phyloP scores from a whole-genome alignment of 257 asterid species.

The Solanum medicagineum region DNA sequence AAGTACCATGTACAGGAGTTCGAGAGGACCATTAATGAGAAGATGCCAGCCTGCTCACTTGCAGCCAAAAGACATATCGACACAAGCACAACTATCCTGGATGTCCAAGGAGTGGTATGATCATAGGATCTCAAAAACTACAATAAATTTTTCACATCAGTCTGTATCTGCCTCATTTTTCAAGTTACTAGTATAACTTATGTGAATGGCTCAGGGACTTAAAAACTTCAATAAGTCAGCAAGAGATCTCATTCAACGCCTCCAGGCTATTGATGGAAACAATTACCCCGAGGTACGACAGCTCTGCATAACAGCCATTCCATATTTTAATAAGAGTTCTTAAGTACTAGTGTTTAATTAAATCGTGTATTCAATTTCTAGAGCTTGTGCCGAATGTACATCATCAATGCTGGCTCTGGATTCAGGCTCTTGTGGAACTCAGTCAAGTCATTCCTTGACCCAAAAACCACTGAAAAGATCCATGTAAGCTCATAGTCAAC shows the following conservation, averaged over 20 bases:
- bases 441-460: slow-evolving; percentile 89
- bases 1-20: slow-evolving; percentile 89
- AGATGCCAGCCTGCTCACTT: slow-evolving; percentile 90
- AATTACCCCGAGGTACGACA: slow-evolving; percentile 85
- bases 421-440: slow-evolving; percentile 97
- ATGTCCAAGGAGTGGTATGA: slow-evolving; percentile 97
- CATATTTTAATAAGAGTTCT: background rate
- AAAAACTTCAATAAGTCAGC: slow-evolving; percentile 82
- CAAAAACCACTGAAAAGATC: slow-evolving; percentile 92
- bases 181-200: background rate
- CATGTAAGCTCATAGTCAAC: slow-evolving; percentile 32
- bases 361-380: slow-evolving; percentile 6
- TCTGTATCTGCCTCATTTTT: background rate
- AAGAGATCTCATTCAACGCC: slow-evolving; percentile 75
- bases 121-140: background rate
- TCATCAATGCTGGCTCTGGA: slow-evolving; percentile 95
- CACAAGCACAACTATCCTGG: slow-evolving; percentile 93
- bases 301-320: background rate
- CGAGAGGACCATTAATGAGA: slow-evolving; percentile 75
- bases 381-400: slow-evolving; percentile 89
- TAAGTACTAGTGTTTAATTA: background rate
- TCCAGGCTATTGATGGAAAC: slow-evolving; percentile 87
- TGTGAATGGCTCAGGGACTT: slow-evolving; percentile 44
- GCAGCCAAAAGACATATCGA: slow-evolving; percentile 81
- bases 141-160: background rate